Conservation (phyloP, 306 rosid species). For the Citrullus colocynthis region DNA sequence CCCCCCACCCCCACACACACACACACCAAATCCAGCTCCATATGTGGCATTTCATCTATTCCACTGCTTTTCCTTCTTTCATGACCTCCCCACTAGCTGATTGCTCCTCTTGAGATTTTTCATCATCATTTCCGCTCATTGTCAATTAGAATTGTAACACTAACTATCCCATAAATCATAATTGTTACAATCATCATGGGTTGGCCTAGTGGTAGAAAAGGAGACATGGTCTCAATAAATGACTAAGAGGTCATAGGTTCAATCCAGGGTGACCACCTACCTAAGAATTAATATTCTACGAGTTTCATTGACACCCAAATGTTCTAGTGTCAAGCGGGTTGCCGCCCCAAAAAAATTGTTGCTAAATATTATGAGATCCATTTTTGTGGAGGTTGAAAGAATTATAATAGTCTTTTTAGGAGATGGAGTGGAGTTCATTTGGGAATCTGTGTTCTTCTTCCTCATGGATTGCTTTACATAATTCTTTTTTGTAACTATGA, state of each 20-base stretch:
- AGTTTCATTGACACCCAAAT: too few relatives aligned
- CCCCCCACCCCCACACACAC: too few relatives aligned
- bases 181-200: background rate
- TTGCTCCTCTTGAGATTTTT: background rate
- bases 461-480: background rate
- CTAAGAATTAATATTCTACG: too few relatives aligned
- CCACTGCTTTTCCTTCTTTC: too few relatives aligned
- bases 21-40: too few relatives aligned
- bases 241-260: too few relatives aligned
- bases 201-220: too few relatives aligned
- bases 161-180: background rate
- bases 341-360: background rate
- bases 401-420: background rate
- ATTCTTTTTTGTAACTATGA: background rate
- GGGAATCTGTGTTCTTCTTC: background rate
- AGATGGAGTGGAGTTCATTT: background rate
- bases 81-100: background rate
- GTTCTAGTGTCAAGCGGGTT: too few relatives aligned
- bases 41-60: too few relatives aligned
- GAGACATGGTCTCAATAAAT: too few relatives aligned
- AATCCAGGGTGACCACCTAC: too few relatives aligned
- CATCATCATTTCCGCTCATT: background rate
- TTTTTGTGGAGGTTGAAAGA: background rate
- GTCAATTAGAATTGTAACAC: background rate
- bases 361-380: background rate